Evolutionary conservation across 2,329 filamentous ascomycete species (phyloP), one percentile per base, ranked within the genome.

Genomic region (Penicillium glabrum): DNA sequence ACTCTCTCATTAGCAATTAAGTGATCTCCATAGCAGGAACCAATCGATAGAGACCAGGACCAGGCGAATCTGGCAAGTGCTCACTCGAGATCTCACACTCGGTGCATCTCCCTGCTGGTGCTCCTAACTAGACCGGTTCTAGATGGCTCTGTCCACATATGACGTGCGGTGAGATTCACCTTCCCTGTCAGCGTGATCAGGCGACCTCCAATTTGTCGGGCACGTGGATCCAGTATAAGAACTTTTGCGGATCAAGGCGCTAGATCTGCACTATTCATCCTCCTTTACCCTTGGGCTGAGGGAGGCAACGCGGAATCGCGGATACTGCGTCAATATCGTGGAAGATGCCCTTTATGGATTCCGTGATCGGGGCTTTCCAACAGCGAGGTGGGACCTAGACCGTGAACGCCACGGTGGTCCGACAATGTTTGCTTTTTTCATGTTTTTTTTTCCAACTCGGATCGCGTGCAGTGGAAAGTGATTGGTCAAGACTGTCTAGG

Each of bases 371-470:
- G 21, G 23, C 19, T n/a, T 21, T 35, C 13, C n/a, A 35, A 8
- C 31, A 24, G 3, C 3, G 27, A 37, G n/a, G 31, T 49, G 46
- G 31, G 31, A 37, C 31, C 46, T 39, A 49, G 29, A 29, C 54
- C 19, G 41, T 39, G 33, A 46, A 41, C 44, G 46, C 41, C 41
- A 55, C 37, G 51, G n/a, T 45, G 39, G 37, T 51, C 35, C 46
- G 26, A 37, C 41, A 21, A 54, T 57, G 24, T 61, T 63, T 60
- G 51, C 59, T 59, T 60, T 59, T 63, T 43, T 33, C n/a, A 4
- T n/a, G 1, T 19, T 37, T 37, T 37, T 37, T 19, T 45, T 35
- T 51, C 26, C 49, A 31, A 50, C 46, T 55, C 45, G 31, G 52
- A 60, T 50, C 56, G 45, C 48, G 48, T 44, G 49, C 11, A 11